These are phyloP conservation scores for Magnaporthiopsis incrustans DNA, from an alignment of 2,329 filamentous ascomycete species.

Conservation along the genomic window DNA sequence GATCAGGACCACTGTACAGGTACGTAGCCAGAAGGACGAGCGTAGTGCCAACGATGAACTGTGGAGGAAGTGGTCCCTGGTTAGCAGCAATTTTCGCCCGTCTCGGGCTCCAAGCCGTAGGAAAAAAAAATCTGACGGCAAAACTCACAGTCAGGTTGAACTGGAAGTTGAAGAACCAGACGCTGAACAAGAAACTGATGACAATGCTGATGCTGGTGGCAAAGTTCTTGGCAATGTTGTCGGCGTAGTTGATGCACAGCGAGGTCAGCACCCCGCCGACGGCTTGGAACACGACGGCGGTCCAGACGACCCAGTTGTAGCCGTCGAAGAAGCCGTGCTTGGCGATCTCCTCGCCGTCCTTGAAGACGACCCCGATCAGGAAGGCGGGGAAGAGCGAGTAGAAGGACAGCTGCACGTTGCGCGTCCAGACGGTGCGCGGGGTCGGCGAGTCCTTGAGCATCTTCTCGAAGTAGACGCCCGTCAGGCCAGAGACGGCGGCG, in stretches of 20 bases:
- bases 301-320: conserved; percentile 89
- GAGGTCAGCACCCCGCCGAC: conserved; percentile 77
- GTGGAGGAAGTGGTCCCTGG: not conserved
- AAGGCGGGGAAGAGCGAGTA: conserved; percentile 89
- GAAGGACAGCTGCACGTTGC: conserved; percentile 89
- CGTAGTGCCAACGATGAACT: conserved; percentile 77
- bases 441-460: conserved; percentile 77
- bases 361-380: conserved; percentile 76
- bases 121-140: not conserved
- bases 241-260: conserved; percentile 71
- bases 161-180: conserved; percentile 76
- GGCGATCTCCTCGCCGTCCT: conserved; percentile 76
- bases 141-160: conserved; percentile 62
- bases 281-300: conserved; percentile 74
- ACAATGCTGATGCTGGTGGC: conserved; percentile 89
- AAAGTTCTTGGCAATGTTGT: conserved; percentile 91
- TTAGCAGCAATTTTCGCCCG: not conserved
- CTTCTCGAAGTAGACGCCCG: conserved; percentile 84
- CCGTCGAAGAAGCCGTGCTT: conserved; percentile 88
- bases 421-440: conserved; percentile 77
- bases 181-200: conserved; percentile 75
- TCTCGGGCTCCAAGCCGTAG: not conserved
- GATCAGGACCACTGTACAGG: conserved; percentile 67
- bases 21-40: conserved; percentile 78
- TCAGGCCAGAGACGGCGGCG: conserved; percentile 73